Conservation (phyloP, 2,329 filamentous ascomycete genomes). For the Trichoderma guizhouense region DNA sequence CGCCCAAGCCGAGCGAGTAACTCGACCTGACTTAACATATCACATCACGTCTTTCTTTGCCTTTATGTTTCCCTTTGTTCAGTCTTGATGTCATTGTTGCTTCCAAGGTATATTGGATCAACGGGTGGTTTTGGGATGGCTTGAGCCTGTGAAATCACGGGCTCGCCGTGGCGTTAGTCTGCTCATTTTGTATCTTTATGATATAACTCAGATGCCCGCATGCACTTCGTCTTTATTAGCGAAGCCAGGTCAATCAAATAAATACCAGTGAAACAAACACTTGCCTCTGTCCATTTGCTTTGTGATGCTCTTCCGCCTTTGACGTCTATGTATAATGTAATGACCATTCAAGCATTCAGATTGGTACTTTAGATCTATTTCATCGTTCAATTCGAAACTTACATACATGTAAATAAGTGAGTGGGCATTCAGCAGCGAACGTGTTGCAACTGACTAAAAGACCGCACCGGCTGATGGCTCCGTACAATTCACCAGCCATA, state of each 20-base stretch:
- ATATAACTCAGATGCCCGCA: neutral
- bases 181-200: neutral
- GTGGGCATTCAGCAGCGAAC: neutral
- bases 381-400: neutral
- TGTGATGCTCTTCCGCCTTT: neutral
- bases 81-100: neutral
- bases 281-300: neutral
- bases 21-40: neutral
- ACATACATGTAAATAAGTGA: neutral
- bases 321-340: neutral
- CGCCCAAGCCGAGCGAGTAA: slow-evolving; percentile 25
- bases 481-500: neutral
- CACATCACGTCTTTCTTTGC: neutral
- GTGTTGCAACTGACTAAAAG: neutral
- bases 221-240: slow-evolving; percentile 1
- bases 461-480: neutral
- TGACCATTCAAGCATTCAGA: neutral
- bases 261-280: neutral
- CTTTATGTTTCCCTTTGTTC: neutral
- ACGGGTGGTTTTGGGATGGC: slow-evolving; percentile 6
- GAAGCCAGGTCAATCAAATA: neutral
- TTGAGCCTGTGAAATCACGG: slow-evolving; percentile 10
- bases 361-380: accelerated
- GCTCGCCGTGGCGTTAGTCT: slow-evolving; percentile 11
- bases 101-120: neutral